Conservation (phyloP, 169 alveolate species). For the Plasmodium yoelii region DNA sequence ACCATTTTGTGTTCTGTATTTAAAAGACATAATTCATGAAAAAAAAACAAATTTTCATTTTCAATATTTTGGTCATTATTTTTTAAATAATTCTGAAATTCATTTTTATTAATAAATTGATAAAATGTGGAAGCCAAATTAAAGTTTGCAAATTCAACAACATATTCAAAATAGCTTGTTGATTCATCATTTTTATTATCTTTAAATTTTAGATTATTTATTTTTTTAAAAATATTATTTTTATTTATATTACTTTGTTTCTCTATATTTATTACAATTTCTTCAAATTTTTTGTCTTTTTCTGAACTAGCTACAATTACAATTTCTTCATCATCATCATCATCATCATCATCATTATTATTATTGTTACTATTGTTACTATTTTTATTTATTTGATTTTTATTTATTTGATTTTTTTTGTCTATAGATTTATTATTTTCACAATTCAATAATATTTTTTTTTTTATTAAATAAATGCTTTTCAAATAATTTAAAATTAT, state of each 20-base stretch:
- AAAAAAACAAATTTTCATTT: neutral
- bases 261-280: slow-evolving; percentile 36
- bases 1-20: slow-evolving; percentile 27
- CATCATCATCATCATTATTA: too few relatives aligned
- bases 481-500: slow-evolving; percentile 35
- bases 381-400: neutral
- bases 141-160: slow-evolving; percentile 39
- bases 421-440: neutral
- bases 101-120: slow-evolving; percentile 9
- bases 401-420: neutral
- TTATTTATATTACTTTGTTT: slow-evolving; percentile 1
- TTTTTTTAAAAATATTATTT: neutral
- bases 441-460: neutral
- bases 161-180: slow-evolving; percentile 25
- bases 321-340: slow-evolving; percentile 19
- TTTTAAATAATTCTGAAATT: slow-evolving; percentile 26
- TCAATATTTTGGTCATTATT: neutral
- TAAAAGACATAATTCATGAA: slow-evolving; percentile 32
- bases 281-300: slow-evolving; percentile 45
- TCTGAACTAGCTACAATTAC: slow-evolving; percentile 17
- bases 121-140: slow-evolving; percentile 24
- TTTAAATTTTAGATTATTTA: neutral
- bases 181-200: neutral
- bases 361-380: neutral
- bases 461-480: slow-evolving; percentile 23